Percentiles rank a stretch among this genome's conserved stretches.
These are phyloP conservation scores for Meripilus lineatus DNA, from an alignment of 1,284 basidiomycete genomes.

Conservation along the genomic window DNA sequence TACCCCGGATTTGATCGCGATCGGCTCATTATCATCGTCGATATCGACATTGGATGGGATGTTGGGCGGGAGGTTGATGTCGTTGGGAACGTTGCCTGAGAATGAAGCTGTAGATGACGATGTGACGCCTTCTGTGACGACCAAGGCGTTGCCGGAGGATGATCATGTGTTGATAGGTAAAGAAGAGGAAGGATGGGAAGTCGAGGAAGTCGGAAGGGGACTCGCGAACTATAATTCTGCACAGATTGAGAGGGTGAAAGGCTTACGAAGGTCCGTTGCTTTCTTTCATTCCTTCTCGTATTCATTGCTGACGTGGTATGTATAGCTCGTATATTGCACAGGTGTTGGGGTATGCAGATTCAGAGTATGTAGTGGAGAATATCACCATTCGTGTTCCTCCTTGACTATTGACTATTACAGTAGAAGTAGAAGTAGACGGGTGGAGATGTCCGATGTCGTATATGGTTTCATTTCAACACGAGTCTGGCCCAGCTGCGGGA, in stretches of 20 bases:
- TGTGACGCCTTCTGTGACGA: constrained; percentile 21
- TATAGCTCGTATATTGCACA: constrained; percentile 76
- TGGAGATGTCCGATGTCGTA: background rate
- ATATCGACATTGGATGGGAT: constrained; percentile 35
- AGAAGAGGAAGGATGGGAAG: constrained; percentile 56
- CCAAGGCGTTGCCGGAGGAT: constrained; percentile 25
- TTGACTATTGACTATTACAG: constrained; percentile 7
- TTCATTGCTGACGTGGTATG: constrained; percentile 4
- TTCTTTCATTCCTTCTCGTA: constrained; percentile 6
- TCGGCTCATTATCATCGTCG: constrained; percentile 32
- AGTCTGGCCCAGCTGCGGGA: background rate
- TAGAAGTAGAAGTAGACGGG: background rate
- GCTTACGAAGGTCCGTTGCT: constrained; percentile 74
- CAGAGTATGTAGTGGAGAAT: constrained; percentile 95
- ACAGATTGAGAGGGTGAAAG: constrained; percentile 87
- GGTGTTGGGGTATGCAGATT: constrained; percentile 89
- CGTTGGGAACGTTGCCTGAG: background rate
- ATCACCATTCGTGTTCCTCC: constrained; percentile 62
- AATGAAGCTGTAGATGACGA: constrained; percentile 21
- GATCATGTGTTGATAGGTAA: constrained; percentile 21
- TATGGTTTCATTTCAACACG: too few species aligned
- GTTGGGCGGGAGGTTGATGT: constrained; percentile 22
- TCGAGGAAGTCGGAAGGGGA: constrained; percentile 90
- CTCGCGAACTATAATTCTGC: constrained; percentile 94
- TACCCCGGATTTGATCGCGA: constrained; percentile 34